Evolutionary conservation across 805 yeast species (phyloP), one percentile per base, ranked within the genome.

Genomic region (Priceomyces carsonii): DNA sequence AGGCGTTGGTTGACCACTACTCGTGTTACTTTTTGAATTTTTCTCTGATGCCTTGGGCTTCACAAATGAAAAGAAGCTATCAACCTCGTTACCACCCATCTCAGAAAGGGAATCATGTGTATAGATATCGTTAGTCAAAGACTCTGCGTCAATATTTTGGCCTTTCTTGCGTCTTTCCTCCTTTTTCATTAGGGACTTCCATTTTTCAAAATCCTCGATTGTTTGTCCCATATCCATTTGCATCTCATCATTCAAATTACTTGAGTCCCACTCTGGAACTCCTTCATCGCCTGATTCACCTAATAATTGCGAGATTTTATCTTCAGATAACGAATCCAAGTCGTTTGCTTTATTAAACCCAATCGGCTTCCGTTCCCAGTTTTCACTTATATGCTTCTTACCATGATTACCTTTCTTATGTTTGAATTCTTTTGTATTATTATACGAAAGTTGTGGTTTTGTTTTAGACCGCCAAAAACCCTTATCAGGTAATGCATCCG

Each of bases 151-250:
- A 26, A 43, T 35, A 5, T 29, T 18, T 16, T 69, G 75, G 4
- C 77, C 78, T 31, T 70, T 66, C 45, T 68, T 63, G 40, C 61
- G 66, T 22, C 66, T 66, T 25, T 77, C 77, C 48, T 75, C 76
- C 31, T 66, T 55, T 41, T 66, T 67, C 81, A 75, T 73, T 41
- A 63, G 66, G 32, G 69, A 55, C 52, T 76, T 75, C 83, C 83
- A 78, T 41, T 63, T 67, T 49, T 78, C 84, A 46, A 77, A 78
- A 42, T 78, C 83, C 35, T 73, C 72, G 3, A 74, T 73, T 0
- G 81, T 70, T 35, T 67, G 73, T 14, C 82, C 82, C 59, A 56
- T 70, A 50, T 50, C 64, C 35, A 39, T 30, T n/a, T 42, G 49
- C 32, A 44, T 52, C 24, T 60, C 45, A 13, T 35, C 42, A 26